These are phyloP conservation scores for Picea sitchensis DNA, from an alignment of 75 land plant genomes.

Conservation along the genomic window DNA sequence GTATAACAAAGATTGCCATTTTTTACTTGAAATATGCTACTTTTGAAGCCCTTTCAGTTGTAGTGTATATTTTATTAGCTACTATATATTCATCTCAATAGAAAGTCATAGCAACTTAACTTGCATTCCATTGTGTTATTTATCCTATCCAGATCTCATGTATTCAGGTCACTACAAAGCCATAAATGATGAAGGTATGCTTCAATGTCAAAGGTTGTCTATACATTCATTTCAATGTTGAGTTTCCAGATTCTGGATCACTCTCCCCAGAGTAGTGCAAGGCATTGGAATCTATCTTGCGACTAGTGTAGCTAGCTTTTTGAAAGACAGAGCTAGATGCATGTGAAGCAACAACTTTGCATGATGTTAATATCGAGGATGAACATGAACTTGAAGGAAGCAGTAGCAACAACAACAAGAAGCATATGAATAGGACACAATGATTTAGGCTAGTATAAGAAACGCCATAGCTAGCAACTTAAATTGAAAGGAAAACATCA, in stretches of 20 bases:
- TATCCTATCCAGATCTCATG: background rate
- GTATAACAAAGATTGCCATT: background rate
- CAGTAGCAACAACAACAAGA: slow-evolving; percentile 44
- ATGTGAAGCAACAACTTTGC: slow-evolving; percentile 59
- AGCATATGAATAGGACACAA: slow-evolving; percentile 48
- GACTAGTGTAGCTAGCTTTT: slow-evolving; percentile 15
- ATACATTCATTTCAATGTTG: slow-evolving; percentile 64
- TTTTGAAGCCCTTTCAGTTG: background rate
- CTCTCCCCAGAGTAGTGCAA: slow-evolving; percentile 44
- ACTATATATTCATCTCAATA: too few relatives aligned
- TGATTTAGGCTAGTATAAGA: too few relatives aligned
- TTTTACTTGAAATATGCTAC: background rate
- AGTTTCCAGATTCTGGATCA: slow-evolving; percentile 59
- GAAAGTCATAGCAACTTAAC: too few relatives aligned
- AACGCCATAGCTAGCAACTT: too few relatives aligned
- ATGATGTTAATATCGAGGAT: slow-evolving; percentile 64
- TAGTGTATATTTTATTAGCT: background rate
- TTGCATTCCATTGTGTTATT: too few relatives aligned
- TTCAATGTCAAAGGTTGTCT: slow-evolving; percentile 47
- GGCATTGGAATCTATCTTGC: slow-evolving; percentile 28
- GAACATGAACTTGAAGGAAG: slow-evolving; percentile 40
- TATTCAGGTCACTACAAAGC: slow-evolving; percentile 56
- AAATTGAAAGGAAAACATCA: too few relatives aligned
- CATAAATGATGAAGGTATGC: slow-evolving; percentile 82
- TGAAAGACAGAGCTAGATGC: slow-evolving; percentile 52